Evolutionary conservation across 768 basidiomycete species (phyloP).

Genomic region (Collybia sordida): DNA sequence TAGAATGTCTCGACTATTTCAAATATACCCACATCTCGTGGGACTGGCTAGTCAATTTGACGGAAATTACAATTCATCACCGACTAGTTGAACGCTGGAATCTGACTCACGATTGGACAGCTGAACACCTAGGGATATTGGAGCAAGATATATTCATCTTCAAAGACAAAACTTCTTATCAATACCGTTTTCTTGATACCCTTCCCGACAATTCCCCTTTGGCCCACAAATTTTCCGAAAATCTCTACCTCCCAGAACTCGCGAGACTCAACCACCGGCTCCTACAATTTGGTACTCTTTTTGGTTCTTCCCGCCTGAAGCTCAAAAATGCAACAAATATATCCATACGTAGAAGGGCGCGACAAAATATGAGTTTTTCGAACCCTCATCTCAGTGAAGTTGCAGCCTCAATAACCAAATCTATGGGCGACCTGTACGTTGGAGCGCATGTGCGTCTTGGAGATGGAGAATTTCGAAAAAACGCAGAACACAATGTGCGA

Average conservation of each 20-base stretch:
- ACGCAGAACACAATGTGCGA: conserved; percentile 41
- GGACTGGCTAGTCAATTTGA: conserved; percentile 66
- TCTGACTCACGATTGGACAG: conserved; percentile 48
- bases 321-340: conserved; percentile 41
- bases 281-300: conserved; percentile 71
- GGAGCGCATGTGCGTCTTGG: conserved; percentile 69
- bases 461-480: conserved; percentile 58
- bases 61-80: conserved; percentile 33
- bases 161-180: conserved; percentile 57
- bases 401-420: conserved; percentile 41
- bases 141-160: conserved; percentile 43
- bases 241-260: conserved; percentile 44
- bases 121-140: conserved; percentile 34
- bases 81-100: conserved; percentile 50
- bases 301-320: conserved; percentile 70
- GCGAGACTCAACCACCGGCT: conserved; percentile 43
- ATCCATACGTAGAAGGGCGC: conserved; percentile 43
- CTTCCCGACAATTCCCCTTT: conserved; percentile 18
- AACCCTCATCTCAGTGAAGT: conserved; percentile 46
- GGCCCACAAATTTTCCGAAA: conserved; percentile 39
- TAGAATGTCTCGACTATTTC: conserved; percentile 62
- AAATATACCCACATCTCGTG: conserved; percentile 67
- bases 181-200: conserved; percentile 62
- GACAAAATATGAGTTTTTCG: conserved; percentile 55
- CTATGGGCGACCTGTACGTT: conserved; percentile 49